Evolutionary conservation across 441 rosid species (phyloP), one percentile per base, ranked within the genome.

Genomic region (Erodium moschatum): DNA sequence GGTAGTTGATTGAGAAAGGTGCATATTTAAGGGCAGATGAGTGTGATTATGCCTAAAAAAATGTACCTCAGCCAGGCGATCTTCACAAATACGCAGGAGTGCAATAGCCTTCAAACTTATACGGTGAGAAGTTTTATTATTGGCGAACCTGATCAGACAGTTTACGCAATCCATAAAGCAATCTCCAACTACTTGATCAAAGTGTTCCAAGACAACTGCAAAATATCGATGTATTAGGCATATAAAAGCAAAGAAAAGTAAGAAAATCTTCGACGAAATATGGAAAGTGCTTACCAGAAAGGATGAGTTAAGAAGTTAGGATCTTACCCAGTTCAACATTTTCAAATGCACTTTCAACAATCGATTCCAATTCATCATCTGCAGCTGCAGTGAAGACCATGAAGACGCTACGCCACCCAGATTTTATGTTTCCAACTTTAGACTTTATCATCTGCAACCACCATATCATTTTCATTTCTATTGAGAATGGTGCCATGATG

Each of bases 21-120:
- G 27, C 27, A 24, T 24, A 24, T 24, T 24, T 24, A 24, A 0
- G 27, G 27, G 27, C 2, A 24, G 27, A 0, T 24, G 27, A 24
- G 27, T 24, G 27, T 92, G 90, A 73, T 92, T 95, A 78, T 95
- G 75, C 15, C 52, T 27, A 24, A 24, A 24, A 24, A 0, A 24
- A 2, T 2, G 27, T 24, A 24, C 99, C 98, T 95, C 99, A 38
- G 98, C 99, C 66, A 95, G 84, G 74, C 98, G 97, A 83, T 95
- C 98, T 81, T 95, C 99, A 78, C 99, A 95, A 78, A 95, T 95
- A 61, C 98, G 93, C 76, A 95, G 90, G 70, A 95, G 98, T 70
- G 99, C 99, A 83, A 95, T 88, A 70, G 99, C 98, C 88, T 95
- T 95, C 85, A 95, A 82, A 82, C 99, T 92, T 86, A 92, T 95